Percentiles rank a stretch among this genome's conserved stretches.
These are phyloP conservation scores for Fusarium sp. DNA, from an alignment of 2,329 filamentous ascomycete species.

Conservation along the genomic window DNA sequence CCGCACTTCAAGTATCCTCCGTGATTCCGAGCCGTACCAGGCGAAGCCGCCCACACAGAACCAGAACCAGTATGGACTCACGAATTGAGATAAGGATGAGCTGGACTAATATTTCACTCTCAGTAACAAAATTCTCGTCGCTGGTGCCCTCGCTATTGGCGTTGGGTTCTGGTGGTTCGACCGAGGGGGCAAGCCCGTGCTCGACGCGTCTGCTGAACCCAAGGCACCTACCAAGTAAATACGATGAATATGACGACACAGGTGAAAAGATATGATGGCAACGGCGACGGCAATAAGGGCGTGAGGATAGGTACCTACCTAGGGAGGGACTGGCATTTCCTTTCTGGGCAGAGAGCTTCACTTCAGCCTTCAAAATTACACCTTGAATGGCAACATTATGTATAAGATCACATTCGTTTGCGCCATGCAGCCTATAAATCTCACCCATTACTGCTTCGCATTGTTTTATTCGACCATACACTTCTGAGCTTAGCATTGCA, in stretches of 20 bases:
- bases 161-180: constrained; percentile 32
- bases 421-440: not conserved
- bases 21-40: constrained; percentile 26
- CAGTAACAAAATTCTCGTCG: constrained; percentile 30
- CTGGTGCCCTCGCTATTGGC: constrained; percentile 21
- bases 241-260: not conserved
- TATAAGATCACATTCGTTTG: not conserved
- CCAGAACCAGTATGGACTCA: constrained; percentile 15
- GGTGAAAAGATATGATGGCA: not conserved
- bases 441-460: not conserved
- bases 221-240: constrained; percentile 23
- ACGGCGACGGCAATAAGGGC: not conserved
- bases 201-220: constrained; percentile 17
- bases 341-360: not conserved
- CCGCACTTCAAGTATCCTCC: constrained; percentile 28
- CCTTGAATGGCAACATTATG: not conserved
- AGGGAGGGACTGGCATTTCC: not conserved
- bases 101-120: not conserved
- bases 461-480: not conserved
- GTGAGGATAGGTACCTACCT: not conserved
- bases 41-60: constrained; percentile 23
- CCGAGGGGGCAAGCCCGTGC: constrained; percentile 21
- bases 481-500: not conserved
- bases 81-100: rapidly evolving
- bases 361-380: not conserved